Evolutionary conservation across 2,329 filamentous ascomycete genomes (phyloP).

Genomic region (Beauveria australis): DNA sequence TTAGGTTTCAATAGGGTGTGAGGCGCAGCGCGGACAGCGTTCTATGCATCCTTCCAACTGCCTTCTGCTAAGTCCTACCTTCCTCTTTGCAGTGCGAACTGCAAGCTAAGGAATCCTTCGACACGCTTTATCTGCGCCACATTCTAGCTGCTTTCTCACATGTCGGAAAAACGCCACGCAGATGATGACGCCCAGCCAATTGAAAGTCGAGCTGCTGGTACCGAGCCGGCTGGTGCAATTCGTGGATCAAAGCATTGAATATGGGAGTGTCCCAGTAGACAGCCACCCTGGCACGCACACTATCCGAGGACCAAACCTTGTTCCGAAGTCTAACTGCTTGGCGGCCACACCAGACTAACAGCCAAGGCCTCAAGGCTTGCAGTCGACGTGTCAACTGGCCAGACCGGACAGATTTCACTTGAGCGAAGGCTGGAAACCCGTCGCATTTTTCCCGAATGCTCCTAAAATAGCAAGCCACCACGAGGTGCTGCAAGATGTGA

Average conservation of each 20-base stretch:
- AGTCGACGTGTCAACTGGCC: not conserved
- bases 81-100: not conserved
- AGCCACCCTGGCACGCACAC: not conserved
- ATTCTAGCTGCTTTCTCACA: not conserved
- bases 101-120: constrained; percentile 6
- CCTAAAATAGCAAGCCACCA: not conserved
- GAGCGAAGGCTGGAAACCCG: not conserved
- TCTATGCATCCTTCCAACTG: constrained; percentile 7
- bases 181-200: not conserved
- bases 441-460: not conserved
- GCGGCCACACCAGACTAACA: not conserved
- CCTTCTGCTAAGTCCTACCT: constrained; percentile 6
- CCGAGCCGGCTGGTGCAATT: not conserved
- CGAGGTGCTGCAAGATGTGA: constrained; percentile 3
- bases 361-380: not conserved
- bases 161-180: not conserved
- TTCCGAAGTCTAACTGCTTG: constrained; percentile 4
- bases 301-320: not conserved
- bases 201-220: not conserved
- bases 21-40: constrained; percentile 1
- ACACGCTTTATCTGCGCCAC: constrained; percentile 2
- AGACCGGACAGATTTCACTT: not conserved
- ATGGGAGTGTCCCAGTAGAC: not conserved
- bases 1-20: constrained; percentile 7
- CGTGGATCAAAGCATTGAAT: not conserved